Base-by-base conservation (phyloP, 2,329 filamentous ascomycete genomes). In the Xylogone sp. region DNA sequence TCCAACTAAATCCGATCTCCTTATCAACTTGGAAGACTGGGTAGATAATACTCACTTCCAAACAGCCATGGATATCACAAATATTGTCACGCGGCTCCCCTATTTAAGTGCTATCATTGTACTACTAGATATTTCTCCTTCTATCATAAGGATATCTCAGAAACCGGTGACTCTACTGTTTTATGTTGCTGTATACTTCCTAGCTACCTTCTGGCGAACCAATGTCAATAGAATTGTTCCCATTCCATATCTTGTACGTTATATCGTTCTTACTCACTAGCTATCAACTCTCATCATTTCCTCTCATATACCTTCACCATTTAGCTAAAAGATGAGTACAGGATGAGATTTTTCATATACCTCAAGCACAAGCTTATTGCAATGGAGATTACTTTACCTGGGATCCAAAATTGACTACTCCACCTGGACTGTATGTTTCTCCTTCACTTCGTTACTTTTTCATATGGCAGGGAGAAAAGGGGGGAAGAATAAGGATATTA, bases 331-430 rank as follows among this genome's bases (percentile, higher is more conserved):
- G 19, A 20, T 22, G 27, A 22, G 16, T 20, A 27, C 56, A 93
- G 88, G 90, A 95, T 66, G 90, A 95, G 65, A 75, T 90, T 24
- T 95, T 94, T 56, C 90, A 99, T 67, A 86, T 97, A 20, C 89
- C 90, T 0, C 94, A 99, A 70, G 91, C 91, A 0, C 90, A 96
- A 62, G 83, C 81, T 24, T 99, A 96, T 68, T 97, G 92, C 68
- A 68, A 79, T 42, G 85, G 87, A 10, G 79, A 79, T 49, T 96
- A 87, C 72, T 66, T 69, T 12, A 77, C 89, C 51, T 99, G 94
- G 94, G 92, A 99, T 69, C 87, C 93, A 53, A 99, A 97, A 68
- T 94, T 99, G 65, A 99, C 94, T 0, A 99, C 94, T 1, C 94
- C 94, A 0, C 93, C 94, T 0, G 94, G 92, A 29, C 73, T 99